These are phyloP conservation scores for Macrophomina phaseolina DNA, from an alignment of 2,329 filamentous ascomycete genomes.

Conservation along the genomic window DNA sequence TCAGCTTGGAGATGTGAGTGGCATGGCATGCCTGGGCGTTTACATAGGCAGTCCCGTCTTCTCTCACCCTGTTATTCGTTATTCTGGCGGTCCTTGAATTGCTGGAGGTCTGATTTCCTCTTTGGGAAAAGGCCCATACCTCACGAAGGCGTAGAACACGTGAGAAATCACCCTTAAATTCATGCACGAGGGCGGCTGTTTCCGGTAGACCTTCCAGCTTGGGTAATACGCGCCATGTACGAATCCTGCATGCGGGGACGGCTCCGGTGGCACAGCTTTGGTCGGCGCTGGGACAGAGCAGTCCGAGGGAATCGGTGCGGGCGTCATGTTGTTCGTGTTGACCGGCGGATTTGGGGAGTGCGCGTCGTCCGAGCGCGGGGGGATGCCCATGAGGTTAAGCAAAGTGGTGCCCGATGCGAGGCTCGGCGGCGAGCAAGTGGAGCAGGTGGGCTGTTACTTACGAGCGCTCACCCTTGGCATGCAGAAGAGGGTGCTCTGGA, in stretches of 20 bases:
- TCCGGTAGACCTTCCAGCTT: slow-evolving; percentile 74
- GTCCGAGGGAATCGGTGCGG: background rate
- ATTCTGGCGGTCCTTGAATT: background rate
- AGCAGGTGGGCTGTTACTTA: background rate
- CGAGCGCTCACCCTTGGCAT: background rate
- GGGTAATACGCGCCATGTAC: slow-evolving; percentile 83
- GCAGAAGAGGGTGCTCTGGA: background rate
- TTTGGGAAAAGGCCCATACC: background rate
- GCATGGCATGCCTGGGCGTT: background rate
- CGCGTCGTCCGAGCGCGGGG: background rate
- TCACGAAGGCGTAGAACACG: slow-evolving; percentile 67
- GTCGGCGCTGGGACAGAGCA: background rate
- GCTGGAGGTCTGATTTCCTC: background rate
- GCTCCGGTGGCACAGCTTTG: background rate
- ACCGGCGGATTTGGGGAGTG: background rate
- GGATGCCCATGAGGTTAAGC: background rate
- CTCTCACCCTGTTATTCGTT: background rate
- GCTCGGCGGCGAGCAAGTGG: background rate
- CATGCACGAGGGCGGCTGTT: slow-evolving; percentile 74
- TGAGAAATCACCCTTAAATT: slow-evolving; percentile 65
- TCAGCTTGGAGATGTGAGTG: background rate
- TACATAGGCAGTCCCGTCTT: slow-evolving; percentile 9
- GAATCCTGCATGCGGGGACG: slow-evolving; percentile 15
- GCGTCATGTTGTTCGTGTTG: slow-evolving; percentile 7
- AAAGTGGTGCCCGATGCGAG: background rate